Base-by-base conservation (phyloP, 192 early-diverging fungal genomes). In the Backusella morwellensis region DNA sequence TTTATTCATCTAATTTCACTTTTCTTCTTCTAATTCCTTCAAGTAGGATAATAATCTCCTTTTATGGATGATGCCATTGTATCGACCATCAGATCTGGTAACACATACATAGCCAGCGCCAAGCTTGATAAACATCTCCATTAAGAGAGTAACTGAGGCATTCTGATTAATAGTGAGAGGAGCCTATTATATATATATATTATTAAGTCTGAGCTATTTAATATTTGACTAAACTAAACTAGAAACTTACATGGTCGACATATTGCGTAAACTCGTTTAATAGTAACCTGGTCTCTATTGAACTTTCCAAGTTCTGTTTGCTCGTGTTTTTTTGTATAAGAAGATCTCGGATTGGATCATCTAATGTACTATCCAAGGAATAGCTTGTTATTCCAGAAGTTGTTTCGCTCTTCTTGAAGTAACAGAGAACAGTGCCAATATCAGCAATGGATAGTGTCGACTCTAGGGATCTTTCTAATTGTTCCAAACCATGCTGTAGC, bases 41-140 rank as follows among this genome's bases (percentile, higher is more conserved):
- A 94, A 77, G 77, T 90, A 95, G 15, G 86, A 86, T 23, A 97
- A 80, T 23, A 96, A 81, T n/a, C 88, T 82, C 76, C 95, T 96
- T 84, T 97, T 98, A 79, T 93, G 91, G 26, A 98, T 92, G 59
- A 95, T 88, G 17, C 95, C 96, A 63, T 89, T 88, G 67, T 88
- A 94, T 14, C 86, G 77, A 4, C 96, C 95, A 34, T 90, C 86
- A 0, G 70, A 44, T 59, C 92, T 83, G 11, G 90, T 89, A 5
- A 98, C 95, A 77, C 92, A 93, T 1, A 98, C 78, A 59, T 92
- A 95, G 44, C 91, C 90, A 21, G 93, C 83, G 1, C 96, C 95
- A 50, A 98, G 80, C 70, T 95, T 94, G 63, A 92, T 85, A 75
- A 98, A 95, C 66, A 97, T 68, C 66, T 95, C 95, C 73, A 92